phyloP scores from a whole-genome alignment of 2,329 filamentous ascomycete genomes.

The Fonsecaea nubica region DNA sequence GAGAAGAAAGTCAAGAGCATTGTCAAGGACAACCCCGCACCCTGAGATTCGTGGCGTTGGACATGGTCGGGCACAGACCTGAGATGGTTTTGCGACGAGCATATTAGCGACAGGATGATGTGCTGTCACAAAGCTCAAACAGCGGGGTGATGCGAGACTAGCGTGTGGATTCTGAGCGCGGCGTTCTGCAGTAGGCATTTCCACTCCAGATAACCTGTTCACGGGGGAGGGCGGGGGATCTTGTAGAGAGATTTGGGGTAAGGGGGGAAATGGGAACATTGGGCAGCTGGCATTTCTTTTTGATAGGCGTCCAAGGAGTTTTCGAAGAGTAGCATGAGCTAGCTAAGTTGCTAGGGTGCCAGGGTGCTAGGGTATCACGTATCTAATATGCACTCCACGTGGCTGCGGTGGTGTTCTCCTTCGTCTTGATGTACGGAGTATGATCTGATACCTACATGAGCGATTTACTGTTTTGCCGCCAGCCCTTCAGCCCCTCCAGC shows the following conservation, averaged over 20 bases:
- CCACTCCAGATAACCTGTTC: slow-evolving; percentile 10
- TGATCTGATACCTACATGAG: neutral
- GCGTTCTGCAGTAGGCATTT: slow-evolving; percentile 20
- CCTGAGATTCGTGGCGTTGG: slow-evolving; percentile 25
- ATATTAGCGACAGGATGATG: slow-evolving; percentile 19
- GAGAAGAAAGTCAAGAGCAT: slow-evolving; percentile 85
- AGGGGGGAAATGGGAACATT: neutral
- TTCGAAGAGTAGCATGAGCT: neutral
- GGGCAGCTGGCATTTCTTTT: slow-evolving; percentile 8
- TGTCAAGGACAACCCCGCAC: slow-evolving; percentile 86
- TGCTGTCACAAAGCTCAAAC: slow-evolving; percentile 10
- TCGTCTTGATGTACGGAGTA: slow-evolving; percentile 1
- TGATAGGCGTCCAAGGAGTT: slow-evolving; percentile 1
- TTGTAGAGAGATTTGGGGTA: slow-evolving; percentile 19
- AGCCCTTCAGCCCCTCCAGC: neutral
- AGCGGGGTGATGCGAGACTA: slow-evolving; percentile 14
- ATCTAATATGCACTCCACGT: slow-evolving; percentile 23
- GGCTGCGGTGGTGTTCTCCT: slow-evolving; percentile 7
- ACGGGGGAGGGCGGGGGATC: slow-evolving; percentile 18
- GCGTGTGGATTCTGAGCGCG: slow-evolving; percentile 27
- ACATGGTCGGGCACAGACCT: neutral
- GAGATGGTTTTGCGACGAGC: slow-evolving; percentile 17
- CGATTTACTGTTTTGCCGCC: slow-evolving; percentile 3
- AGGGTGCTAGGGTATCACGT: too few species aligned
- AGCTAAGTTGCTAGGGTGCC: neutral